Evolutionary conservation across 805 yeast species (phyloP).

Genomic region (Metschnikowia colocasiae): DNA sequence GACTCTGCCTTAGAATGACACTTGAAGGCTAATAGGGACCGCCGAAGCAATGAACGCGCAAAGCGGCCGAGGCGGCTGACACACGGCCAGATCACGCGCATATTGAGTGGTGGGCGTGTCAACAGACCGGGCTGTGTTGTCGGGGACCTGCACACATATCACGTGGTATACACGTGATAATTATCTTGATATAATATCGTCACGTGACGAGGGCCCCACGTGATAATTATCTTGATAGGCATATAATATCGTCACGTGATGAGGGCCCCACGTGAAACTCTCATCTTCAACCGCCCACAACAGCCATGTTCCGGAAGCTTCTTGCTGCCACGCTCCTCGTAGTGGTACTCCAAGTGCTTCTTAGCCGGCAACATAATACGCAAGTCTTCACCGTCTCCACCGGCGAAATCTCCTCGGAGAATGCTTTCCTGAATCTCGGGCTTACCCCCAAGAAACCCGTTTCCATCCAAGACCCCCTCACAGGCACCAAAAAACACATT

Average conservation of each 20-base stretch:
- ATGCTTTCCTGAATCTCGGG: constrained; percentile 21
- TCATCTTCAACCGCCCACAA: background rate
- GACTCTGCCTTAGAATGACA: background rate
- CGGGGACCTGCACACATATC: background rate
- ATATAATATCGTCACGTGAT: background rate
- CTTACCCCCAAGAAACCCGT: constrained; percentile 34
- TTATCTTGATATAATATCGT: background rate
- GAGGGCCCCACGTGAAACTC: background rate
- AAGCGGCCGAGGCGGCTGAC: background rate
- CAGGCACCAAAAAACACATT: constrained; percentile 28
- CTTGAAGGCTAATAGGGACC: background rate
- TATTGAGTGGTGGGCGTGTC: too few relatives aligned
- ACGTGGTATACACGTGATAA: background rate
- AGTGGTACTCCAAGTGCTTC: background rate
- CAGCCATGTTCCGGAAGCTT: constrained; percentile 4
- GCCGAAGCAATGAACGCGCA: background rate
- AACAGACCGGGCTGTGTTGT: too few relatives aligned
- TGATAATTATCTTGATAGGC: too few relatives aligned
- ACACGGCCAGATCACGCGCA: too few relatives aligned
- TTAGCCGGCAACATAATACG: background rate
- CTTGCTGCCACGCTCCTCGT: constrained; percentile 1
- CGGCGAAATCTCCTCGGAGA: background rate
- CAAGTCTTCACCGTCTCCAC: background rate
- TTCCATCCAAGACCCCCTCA: constrained; percentile 17
- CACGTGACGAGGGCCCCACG: background rate